Base-by-base conservation (phyloP, 495 filamentous ascomycete genomes). In the Neurospora sp. region DNA sequence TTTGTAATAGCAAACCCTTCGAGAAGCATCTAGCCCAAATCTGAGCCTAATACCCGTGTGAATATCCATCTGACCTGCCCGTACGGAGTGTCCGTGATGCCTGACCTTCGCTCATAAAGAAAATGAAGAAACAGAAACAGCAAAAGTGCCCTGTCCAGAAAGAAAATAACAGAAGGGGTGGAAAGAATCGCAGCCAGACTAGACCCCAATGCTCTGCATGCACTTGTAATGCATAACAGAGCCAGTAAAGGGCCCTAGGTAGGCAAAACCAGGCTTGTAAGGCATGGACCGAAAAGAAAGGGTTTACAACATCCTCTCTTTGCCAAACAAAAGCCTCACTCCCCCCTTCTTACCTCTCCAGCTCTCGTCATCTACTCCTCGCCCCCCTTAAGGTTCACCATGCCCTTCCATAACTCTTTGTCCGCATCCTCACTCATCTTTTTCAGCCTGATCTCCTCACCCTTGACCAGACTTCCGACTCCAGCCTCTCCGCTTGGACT, bases 401-500 rank as follows among this genome's bases (percentile, higher is more conserved):
- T 18, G 27, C 14, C 53, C 53, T 35, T 3, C 53, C 31, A 35
- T 37, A 37, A 37, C 35, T 35, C 12, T 65, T 35, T 18, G 27
- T 65, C 6, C 14, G 35, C 14, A 31, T 65, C 53, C 11, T 27
- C 22, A 65, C 53, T 35, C 12, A 65, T 65, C 53, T 65, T 7
- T 65, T 27, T 35, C 14, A 31, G 53, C 53, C 53, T 65, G 27
- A 65, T 37, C 2, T 37, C 22, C 53, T 65, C 53, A 6, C 53
- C 53, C 53, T 18, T 65, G 53, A 65, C 14, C 53, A 65, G 12
- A 65, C 53, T 65, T 31, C 53, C 53, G 10, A 37, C n/a, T 11
- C 37, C n/a, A 68, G 73, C 72, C 74, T 77, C 73, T 27, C 39
- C 22, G 20, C 72, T 75, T 10, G 77, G 75, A 31, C 72, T 74